A percentile compares a stretch with the other conserved stretches of the same genome.
These are phyloP conservation scores for Phytophthora pini DNA, from an alignment of 352 stramenopile species.

Conservation along the genomic window DNA sequence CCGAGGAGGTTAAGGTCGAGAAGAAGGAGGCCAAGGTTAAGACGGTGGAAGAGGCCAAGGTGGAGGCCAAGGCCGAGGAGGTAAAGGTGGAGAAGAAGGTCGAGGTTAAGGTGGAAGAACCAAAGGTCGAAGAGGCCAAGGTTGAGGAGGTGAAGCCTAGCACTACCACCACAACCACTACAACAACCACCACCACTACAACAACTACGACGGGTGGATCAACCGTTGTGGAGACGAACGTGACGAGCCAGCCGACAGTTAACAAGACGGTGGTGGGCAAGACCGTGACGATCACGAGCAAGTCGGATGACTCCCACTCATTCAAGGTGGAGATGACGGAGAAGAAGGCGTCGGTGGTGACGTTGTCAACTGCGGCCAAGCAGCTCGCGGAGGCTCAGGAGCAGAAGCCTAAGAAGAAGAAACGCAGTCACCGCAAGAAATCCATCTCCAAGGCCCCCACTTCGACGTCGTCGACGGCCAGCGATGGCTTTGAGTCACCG, in stretches of 20 bases:
- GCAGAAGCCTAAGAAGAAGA: constrained; percentile 52
- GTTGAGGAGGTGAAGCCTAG: constrained; percentile 15
- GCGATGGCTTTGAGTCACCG: constrained; percentile 44
- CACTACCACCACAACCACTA: constrained; percentile 9
- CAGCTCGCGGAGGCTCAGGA: constrained; percentile 17
- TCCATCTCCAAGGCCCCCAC: constrained; percentile 19
- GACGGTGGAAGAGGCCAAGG: constrained; percentile 10
- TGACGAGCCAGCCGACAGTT: constrained; percentile 31
- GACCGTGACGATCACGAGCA: constrained; percentile 44
- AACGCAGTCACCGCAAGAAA: constrained; percentile 39
- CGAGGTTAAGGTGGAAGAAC: constrained; percentile 18
- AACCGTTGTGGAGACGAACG: constrained; percentile 39
- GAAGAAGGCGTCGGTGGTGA: constrained; percentile 38
- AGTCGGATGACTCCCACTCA: constrained; percentile 33
- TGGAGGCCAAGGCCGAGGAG: constrained; percentile 18
- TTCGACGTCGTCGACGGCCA: constrained; percentile 28
- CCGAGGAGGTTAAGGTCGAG: constrained; percentile 10
- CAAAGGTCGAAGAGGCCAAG: neutral
- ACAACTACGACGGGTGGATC: constrained; percentile 24
- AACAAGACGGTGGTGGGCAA: constrained; percentile 46
- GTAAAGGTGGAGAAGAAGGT: constrained; percentile 1
- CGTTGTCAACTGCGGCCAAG: constrained; percentile 20
- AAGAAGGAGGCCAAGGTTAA: constrained; percentile 8
- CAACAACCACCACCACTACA: constrained; percentile 22
- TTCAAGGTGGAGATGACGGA: constrained; percentile 46